Evolutionary conservation across 78 protist species (phyloP).

Genomic region (Planoprotostelium fungivorum): DNA sequence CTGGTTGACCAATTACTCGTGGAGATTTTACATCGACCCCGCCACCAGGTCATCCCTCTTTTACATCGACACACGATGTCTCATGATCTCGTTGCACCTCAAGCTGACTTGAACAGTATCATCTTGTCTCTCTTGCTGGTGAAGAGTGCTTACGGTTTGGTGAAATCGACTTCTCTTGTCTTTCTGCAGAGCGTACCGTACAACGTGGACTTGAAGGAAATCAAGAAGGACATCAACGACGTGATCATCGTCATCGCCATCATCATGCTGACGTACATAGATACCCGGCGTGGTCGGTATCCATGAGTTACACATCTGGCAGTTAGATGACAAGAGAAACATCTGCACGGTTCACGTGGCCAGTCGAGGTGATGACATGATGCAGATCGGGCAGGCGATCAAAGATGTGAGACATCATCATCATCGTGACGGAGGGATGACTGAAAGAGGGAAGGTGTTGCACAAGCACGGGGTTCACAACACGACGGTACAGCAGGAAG

Average conservation of each 20-base stretch:
- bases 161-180: not conserved
- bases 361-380: not conserved
- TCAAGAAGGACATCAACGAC: not conserved
- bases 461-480: not conserved
- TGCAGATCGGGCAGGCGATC: not conserved
- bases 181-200: not conserved
- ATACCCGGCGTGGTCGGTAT: not conserved
- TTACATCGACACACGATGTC: no score
- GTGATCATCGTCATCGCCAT: not conserved
- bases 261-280: not conserved
- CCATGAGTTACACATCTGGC: not conserved
- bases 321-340: not conserved
- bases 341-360: not conserved
- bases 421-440: not conserved
- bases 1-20: not conserved
- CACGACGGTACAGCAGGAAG: not conserved
- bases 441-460: not conserved
- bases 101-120: not conserved
- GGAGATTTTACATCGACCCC: slow-evolving; percentile 37
- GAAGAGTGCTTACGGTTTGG: not conserved
- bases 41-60: slow-evolving; percentile 14
- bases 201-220: not conserved
- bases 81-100: not conserved
- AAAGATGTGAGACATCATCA: not conserved
- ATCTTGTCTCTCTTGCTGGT: not conserved